Evolutionary conservation across 805 yeast species (phyloP).

Genomic region (Tetrapisispora iriomotensis): DNA sequence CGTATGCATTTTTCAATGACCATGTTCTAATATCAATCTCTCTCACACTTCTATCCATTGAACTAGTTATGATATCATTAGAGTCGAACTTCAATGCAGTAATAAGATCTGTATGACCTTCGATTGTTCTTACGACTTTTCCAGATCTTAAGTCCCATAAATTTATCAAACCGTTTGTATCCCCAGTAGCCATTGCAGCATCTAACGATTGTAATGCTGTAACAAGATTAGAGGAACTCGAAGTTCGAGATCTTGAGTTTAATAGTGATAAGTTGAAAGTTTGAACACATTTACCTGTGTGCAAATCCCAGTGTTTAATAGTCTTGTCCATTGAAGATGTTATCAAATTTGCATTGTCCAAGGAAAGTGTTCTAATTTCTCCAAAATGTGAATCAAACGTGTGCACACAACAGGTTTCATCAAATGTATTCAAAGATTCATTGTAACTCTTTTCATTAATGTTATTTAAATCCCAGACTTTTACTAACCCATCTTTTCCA

Average conservation of each 20-base stretch:
- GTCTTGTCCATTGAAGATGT: slow-evolving; percentile 66
- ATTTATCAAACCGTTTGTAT: slow-evolving; percentile 63
- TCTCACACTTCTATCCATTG: slow-evolving; percentile 50
- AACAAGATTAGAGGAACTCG: slow-evolving; percentile 30
- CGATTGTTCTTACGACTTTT: slow-evolving; percentile 48
- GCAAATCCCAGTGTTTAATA: slow-evolving; percentile 65
- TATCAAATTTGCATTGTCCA: slow-evolving; percentile 42
- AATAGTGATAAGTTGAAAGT: no score
- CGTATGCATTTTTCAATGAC: slow-evolving; percentile 46
- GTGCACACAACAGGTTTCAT: slow-evolving; percentile 27
- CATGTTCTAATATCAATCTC: slow-evolving; percentile 70
- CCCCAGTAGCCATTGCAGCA: slow-evolving; percentile 71
- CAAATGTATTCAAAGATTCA: slow-evolving; percentile 9
- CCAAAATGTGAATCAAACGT: slow-evolving; percentile 57
- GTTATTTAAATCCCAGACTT: slow-evolving; percentile 43
- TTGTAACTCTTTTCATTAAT: neutral
- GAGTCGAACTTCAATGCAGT: slow-evolving; percentile 61
- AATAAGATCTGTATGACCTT: slow-evolving; percentile 62
- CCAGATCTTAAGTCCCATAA: slow-evolving; percentile 71
- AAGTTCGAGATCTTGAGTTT: no score
- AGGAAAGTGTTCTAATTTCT: slow-evolving; percentile 53
- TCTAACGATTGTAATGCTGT: slow-evolving; percentile 62
- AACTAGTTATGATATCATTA: slow-evolving; percentile 50
- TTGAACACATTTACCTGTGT: slow-evolving; percentile 55
- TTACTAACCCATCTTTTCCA: slow-evolving; percentile 52